Conservation (phyloP, 495 filamentous ascomycete genomes). For the Penicillium cataractarum region DNA sequence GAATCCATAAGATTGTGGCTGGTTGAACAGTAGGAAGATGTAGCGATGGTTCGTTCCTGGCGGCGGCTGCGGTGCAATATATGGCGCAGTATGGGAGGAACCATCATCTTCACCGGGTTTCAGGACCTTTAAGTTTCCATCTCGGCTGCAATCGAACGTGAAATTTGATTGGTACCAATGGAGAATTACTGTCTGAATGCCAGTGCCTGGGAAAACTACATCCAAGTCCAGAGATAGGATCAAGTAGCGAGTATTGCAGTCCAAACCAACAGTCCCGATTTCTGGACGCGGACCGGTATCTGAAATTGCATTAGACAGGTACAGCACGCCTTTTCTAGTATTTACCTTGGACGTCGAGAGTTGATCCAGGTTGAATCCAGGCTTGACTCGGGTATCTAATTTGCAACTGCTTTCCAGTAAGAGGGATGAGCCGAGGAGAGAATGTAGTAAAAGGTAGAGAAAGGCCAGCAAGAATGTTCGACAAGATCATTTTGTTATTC, state of each 20-base stretch:
- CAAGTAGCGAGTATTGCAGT: slow-evolving; percentile 25
- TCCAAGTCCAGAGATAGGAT: slow-evolving; percentile 44
- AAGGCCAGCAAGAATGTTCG: neutral
- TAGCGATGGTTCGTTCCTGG: slow-evolving; percentile 39
- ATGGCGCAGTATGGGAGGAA: slow-evolving; percentile 20
- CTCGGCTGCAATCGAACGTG: slow-evolving; percentile 9
- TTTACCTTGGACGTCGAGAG: slow-evolving; percentile 16
- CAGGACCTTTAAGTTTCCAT: neutral
- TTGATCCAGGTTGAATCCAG: slow-evolving; percentile 22
- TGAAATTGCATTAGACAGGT: neutral
- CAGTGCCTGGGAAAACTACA: slow-evolving; percentile 29
- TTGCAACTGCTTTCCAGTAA: slow-evolving; percentile 8
- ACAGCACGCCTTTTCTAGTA: slow-evolving; percentile 1
- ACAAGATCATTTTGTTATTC: neutral
- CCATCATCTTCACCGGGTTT: neutral
- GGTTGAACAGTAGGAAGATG: slow-evolving; percentile 41
- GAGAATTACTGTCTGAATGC: slow-evolving; percentile 31
- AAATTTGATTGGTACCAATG: slow-evolving; percentile 47
- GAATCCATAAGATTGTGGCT: slow-evolving; percentile 33
- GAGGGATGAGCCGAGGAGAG: neutral
- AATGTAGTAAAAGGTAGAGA: neutral
- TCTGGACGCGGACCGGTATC: slow-evolving; percentile 21
- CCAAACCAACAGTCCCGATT: slow-evolving; percentile 22
- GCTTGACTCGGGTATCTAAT: slow-evolving; percentile 17
- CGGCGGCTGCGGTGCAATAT: slow-evolving; percentile 43